Conservation (phyloP, 1,284 basidiomycete genomes). For the Papiliotrema nemorosa region DNA sequence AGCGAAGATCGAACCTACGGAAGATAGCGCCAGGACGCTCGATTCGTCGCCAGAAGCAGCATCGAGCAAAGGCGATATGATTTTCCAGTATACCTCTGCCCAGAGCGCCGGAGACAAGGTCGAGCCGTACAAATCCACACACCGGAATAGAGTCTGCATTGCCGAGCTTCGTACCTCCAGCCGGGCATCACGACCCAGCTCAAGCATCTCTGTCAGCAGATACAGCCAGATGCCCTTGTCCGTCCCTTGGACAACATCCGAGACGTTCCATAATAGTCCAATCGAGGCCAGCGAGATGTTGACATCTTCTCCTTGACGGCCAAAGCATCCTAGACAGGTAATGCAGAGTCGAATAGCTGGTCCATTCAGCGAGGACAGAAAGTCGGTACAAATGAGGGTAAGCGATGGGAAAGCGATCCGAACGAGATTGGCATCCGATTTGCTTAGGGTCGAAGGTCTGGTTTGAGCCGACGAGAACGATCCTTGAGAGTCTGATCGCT, state of each 20-base stretch:
- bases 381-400: conserved; percentile 86
- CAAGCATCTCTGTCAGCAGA: conserved; percentile 76
- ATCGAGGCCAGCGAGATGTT: conserved; percentile 93
- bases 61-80: conserved; percentile 84
- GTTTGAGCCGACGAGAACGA: conserved; percentile 10
- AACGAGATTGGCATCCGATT: conserved; percentile 45
- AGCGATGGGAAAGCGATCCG: conserved; percentile 86
- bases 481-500: conserved; percentile 8
- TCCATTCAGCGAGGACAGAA: conserved; percentile 73
- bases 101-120: conserved; percentile 75
- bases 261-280: conserved; percentile 86
- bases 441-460: conserved; percentile 18
- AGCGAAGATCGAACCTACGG: conserved; percentile 76
- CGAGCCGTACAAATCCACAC: conserved; percentile 86
- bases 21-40: conserved; percentile 77
- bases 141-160: conserved; percentile 91
- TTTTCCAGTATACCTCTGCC: conserved; percentile 81
- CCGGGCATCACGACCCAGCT: conserved; percentile 73
- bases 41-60: conserved; percentile 74
- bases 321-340: conserved; percentile 82
- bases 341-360: conserved; percentile 83
- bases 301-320: conserved; percentile 79
- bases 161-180: conserved; percentile 88
- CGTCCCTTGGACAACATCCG: conserved; percentile 79
- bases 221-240: conserved; percentile 88